phyloP scores from a whole-genome alignment of 495 filamentous ascomycete genomes.

The Talaromyces thailandensis region DNA sequence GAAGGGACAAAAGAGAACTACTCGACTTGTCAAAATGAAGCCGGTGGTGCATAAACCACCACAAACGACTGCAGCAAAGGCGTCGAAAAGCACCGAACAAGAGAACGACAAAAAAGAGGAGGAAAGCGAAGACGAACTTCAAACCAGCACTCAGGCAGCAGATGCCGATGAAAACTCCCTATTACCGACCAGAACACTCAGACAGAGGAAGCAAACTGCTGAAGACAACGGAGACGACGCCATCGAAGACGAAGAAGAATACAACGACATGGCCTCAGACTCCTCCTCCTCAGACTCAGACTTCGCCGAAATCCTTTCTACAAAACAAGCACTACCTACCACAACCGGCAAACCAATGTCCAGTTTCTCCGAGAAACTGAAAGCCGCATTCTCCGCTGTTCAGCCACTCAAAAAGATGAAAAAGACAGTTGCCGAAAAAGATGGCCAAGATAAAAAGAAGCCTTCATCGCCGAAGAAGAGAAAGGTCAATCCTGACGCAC shows the following conservation, averaged over 20 bases:
- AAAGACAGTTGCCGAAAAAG: constrained; percentile 16
- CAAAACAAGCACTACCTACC: constrained; percentile 4
- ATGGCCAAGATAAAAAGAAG: constrained; percentile 24
- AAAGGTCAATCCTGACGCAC: constrained; percentile 65
- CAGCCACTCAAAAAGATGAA: constrained; percentile 24
- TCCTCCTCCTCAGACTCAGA: constrained; percentile 21
- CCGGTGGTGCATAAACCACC: constrained; percentile 28
- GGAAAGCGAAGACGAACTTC: constrained; percentile 22
- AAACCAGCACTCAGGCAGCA: not conserved
- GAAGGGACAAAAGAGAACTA: constrained; percentile 12
- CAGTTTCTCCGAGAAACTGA: constrained; percentile 35
- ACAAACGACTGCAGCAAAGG: constrained; percentile 11
- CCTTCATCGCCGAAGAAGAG: constrained; percentile 50
- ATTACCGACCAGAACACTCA: not conserved
- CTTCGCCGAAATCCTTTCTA: constrained; percentile 18
- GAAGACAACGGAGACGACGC: not conserved
- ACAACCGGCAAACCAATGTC: constrained; percentile 10
- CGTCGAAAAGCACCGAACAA: constrained; percentile 18
- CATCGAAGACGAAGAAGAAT: constrained; percentile 1
- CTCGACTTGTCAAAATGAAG: constrained; percentile 45
- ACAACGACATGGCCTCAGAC: constrained; percentile 11
- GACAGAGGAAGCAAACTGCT: constrained; percentile 17
- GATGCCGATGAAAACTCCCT: not conserved
- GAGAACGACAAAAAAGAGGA: constrained; percentile 14
- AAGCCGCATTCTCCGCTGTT: constrained; percentile 27